Conservation (phyloP, 345 rosid species). For the Ceriops zippeliana region DNA sequence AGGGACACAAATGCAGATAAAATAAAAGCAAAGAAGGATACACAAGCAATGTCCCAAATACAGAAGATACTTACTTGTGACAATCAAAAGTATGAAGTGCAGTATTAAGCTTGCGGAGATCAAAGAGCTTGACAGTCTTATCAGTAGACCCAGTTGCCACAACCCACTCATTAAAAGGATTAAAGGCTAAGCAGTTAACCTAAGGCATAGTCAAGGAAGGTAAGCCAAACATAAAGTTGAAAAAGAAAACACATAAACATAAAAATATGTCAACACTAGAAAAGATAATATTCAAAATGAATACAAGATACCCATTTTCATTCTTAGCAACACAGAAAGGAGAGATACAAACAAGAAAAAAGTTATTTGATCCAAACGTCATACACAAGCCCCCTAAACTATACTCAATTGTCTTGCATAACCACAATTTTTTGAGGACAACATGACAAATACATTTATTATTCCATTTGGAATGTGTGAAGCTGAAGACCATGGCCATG, state of each 20-base stretch:
- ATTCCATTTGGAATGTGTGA: neutral
- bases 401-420: neutral
- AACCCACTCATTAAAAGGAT: constrained; percentile 98
- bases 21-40: neutral
- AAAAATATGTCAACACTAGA: neutral
- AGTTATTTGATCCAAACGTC: neutral
- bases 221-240: constrained; percentile 6
- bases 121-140: constrained; percentile 93
- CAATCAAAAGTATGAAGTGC: constrained; percentile 93
- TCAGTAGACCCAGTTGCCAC: constrained; percentile 99
- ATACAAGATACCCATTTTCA: neutral
- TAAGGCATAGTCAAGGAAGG: constrained; percentile 22
- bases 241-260: neutral
- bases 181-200: constrained; percentile 98
- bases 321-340: neutral
- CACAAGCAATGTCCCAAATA: neutral
- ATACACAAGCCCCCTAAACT: neutral
- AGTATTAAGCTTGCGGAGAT: constrained; percentile 73
- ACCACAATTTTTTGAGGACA: neutral
- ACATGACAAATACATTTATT: neutral
- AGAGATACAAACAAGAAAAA: neutral
- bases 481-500: neutral
- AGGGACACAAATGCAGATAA: neutral
- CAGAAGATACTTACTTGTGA: constrained; percentile 64
- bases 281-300: neutral